These are phyloP conservation scores for Verbascum thapsus DNA, from an alignment of 257 asterid species.

Conservation along the genomic window DNA sequence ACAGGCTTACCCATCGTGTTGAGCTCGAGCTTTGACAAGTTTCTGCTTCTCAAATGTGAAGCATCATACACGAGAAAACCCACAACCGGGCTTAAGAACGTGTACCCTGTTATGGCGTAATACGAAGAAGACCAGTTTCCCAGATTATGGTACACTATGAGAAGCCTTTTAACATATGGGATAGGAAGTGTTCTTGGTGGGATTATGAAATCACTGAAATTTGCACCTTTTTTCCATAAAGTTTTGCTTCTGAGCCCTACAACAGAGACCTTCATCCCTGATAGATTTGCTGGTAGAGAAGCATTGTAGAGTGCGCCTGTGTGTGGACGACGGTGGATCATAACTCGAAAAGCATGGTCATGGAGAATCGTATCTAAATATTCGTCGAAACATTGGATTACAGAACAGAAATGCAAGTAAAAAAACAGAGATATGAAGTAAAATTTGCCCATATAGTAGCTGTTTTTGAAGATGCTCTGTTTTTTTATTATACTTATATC, in stretches of 20 bases:
- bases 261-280: constrained; percentile 64
- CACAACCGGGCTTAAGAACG: constrained; percentile 52
- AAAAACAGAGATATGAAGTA: constrained; percentile 33
- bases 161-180: constrained; percentile 63
- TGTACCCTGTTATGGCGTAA: constrained; percentile 64
- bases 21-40: constrained; percentile 49
- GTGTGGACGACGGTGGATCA: constrained; percentile 53
- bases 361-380: constrained; percentile 59
- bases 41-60: constrained; percentile 38
- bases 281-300: constrained; percentile 55
- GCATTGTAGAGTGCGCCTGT: constrained; percentile 65
- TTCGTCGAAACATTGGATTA: constrained; percentile 38
- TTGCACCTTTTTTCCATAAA: constrained; percentile 64
- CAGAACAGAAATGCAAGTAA: constrained; percentile 33
- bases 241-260: constrained; percentile 71
- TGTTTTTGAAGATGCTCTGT: constrained; percentile 21
- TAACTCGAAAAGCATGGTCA: constrained; percentile 51
- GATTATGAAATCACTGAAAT: constrained; percentile 56
- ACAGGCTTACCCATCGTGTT: constrained; percentile 58
- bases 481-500: not conserved
- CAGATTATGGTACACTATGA: constrained; percentile 67
- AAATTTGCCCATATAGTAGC: constrained; percentile 33
- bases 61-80: constrained; percentile 73
- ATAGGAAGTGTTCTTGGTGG: constrained; percentile 64
- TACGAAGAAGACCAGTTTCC: constrained; percentile 68